Conservation (phyloP, 108 stramenopile genomes). For the Cafeteria roenbergensis region DNA sequence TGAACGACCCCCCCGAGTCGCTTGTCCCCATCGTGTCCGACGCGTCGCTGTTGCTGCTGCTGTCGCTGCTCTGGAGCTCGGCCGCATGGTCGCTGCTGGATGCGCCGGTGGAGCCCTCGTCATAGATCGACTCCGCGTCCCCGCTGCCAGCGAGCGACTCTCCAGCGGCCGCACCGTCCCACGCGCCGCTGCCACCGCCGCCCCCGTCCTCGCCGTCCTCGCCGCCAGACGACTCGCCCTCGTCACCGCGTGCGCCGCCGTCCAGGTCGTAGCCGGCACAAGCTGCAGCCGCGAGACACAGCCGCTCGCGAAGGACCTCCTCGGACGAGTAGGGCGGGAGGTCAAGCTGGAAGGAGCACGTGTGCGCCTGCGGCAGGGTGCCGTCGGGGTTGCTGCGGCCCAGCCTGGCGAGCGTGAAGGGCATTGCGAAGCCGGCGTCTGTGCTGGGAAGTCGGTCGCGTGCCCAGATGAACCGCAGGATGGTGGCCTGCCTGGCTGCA, state of each 20-base stretch:
- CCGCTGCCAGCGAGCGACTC: too few relatives aligned
- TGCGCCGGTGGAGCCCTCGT: too few relatives aligned
- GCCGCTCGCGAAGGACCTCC: neutral
- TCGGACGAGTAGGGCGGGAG: neutral
- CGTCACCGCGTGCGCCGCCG: neutral
- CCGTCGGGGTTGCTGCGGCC: neutral
- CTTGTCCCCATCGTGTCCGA: too few relatives aligned
- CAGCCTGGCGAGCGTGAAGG: neutral
- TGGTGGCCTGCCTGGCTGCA: neutral
- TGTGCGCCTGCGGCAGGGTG: neutral
- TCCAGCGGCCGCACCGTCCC: too few relatives aligned
- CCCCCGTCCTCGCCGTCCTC: neutral
- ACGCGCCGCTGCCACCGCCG: too few relatives aligned
- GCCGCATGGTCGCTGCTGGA: too few relatives aligned
- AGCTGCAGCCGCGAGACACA: neutral
- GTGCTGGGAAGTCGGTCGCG: neutral
- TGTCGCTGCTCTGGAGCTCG: too few relatives aligned
- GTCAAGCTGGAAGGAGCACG: slow-evolving; percentile 3
- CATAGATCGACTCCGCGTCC: too few relatives aligned
- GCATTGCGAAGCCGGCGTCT: neutral
- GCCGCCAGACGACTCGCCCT: neutral
- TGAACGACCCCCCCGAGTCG: too few relatives aligned
- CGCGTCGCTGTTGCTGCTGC: too few relatives aligned
- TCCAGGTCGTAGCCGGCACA: neutral
- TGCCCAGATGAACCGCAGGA: neutral